These are phyloP conservation scores for Abelmoschus esculentus DNA, from an alignment of 345 rosid genomes.

Conservation along the genomic window DNA sequence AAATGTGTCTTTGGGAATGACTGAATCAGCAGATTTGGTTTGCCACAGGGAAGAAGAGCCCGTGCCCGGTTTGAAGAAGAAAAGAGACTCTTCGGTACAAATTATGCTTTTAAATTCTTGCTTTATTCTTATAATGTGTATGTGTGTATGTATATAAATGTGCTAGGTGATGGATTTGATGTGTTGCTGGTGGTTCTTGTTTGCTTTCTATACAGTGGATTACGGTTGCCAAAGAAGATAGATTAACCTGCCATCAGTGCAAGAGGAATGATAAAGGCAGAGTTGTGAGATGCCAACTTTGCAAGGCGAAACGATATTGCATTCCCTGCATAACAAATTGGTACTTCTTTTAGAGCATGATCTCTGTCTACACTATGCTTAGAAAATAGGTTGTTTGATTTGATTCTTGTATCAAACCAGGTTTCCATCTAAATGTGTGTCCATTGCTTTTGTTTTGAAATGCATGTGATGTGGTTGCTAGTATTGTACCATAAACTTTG, in stretches of 20 bases:
- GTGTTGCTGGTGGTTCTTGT: background rate
- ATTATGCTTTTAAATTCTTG: background rate
- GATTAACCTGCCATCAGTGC: constrained; percentile 58
- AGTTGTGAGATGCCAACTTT: constrained; percentile 38
- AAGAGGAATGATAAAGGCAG: constrained; percentile 35
- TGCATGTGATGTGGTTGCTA: background rate
- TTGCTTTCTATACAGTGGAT: constrained; percentile 6
- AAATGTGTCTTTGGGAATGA: too few species aligned
- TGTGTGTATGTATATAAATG: background rate
- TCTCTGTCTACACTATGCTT: background rate
- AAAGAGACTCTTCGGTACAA: background rate
- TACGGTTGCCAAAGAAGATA: background rate
- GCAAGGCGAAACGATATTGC: constrained; percentile 48
- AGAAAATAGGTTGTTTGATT: background rate
- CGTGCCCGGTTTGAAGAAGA: background rate
- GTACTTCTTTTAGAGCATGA: constrained; percentile 21
- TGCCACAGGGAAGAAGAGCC: background rate
- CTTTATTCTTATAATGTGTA: background rate
- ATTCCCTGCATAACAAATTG: constrained; percentile 32
- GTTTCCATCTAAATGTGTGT: background rate
- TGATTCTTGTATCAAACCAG: background rate
- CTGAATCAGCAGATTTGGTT: background rate
- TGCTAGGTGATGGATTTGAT: background rate
- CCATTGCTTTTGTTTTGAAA: background rate
- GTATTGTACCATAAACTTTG: background rate